A percentile compares a stretch with the other conserved stretches of the same genome.
These are phyloP conservation scores for Zychaea mexicana DNA, from an alignment of 371 early-diverging fungal genomes.

Conservation along the genomic window DNA sequence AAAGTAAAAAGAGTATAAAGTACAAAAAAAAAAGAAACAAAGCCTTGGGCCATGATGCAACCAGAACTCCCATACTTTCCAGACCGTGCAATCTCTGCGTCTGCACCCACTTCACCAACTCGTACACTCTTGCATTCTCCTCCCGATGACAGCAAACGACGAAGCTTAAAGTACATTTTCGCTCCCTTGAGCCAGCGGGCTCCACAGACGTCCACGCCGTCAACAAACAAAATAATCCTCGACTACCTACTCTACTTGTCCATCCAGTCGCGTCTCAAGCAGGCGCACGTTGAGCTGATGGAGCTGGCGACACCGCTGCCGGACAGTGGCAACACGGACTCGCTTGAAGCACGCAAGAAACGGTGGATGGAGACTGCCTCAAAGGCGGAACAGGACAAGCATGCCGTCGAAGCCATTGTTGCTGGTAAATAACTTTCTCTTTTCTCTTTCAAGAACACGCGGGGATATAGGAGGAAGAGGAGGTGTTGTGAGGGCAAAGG, in stretches of 20 bases:
- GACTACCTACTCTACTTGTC: conserved; percentile 64
- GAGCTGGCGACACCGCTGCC: conserved; percentile 39
- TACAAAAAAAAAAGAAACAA: background rate
- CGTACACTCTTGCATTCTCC: background rate
- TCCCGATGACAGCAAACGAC: conserved; percentile 16
- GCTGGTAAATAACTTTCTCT: conserved; percentile 28
- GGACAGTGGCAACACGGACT: conserved; percentile 21
- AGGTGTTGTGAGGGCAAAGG: too few relatives aligned
- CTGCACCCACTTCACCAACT: background rate
- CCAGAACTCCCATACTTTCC: conserved; percentile 6
- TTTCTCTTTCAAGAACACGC: background rate
- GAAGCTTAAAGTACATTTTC: conserved; percentile 30
- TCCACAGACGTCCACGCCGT: conserved; percentile 31
- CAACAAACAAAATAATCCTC: conserved; percentile 64
- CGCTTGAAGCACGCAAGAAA: conserved; percentile 30
- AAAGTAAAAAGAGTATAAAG: background rate
- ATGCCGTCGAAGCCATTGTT: conserved; percentile 54
- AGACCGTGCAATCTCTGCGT: background rate
- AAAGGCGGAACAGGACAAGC: conserved; percentile 53
- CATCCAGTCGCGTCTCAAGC: conserved; percentile 60
- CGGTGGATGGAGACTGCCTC: conserved; percentile 43
- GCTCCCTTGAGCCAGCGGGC: conserved; percentile 22
- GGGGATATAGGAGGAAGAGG: background rate
- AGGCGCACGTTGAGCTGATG: conserved; percentile 49
- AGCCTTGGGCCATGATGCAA: background rate